Base-by-base conservation (phyloP, 768 basidiomycete genomes). In the Naematelia aurantialba region DNA sequence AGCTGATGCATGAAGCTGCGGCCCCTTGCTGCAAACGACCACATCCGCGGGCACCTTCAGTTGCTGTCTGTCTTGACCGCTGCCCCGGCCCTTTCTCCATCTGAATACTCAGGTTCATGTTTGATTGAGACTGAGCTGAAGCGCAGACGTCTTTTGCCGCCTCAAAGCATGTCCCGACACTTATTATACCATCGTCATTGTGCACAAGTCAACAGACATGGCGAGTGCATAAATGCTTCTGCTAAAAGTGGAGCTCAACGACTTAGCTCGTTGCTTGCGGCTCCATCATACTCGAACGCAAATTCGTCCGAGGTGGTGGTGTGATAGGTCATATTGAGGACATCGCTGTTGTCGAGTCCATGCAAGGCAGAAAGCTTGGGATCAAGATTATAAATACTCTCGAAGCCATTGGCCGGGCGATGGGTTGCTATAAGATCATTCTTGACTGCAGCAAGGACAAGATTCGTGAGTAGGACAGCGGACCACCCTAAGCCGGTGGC, bases 311-410 rank as follows among this genome's bases (percentile, higher is more conserved):
- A 42, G 85, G 83, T 1, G 80, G 89, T n/a, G 89, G 90, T 21
- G 82, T 82, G 63, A 89, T 91, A 13, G 96, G 93, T 0, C 96
- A 99, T 73, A 92, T 99, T 63, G 96, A 99, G 79, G 96, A 99
- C 75, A 96, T 99, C 62, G 93, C 91, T 2, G 93, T 99, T 19
- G 85, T 89, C 78, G 85, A 87, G 78, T 80, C 77, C 45, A 84
- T 88, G 79, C 92, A 96, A 81, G 96, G 96, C 29, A 88, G 87
- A 79, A 92, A 90, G 77, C 82, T 99, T 29, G 96, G 96, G 0
- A 76, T 89, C 78, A 82, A 87, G 66, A 81, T 98, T 67, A 91
- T 99, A 73, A 83, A 89, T 67, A 87, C 89, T 3, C 81, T 98
- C 68, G 89, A 88, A 1, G 82, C 82, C 53, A 86, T 98, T 70